Evolutionary conservation across 1,284 basidiomycete genomes (phyloP).

Genomic region (Microbotryum scabiosae): DNA sequence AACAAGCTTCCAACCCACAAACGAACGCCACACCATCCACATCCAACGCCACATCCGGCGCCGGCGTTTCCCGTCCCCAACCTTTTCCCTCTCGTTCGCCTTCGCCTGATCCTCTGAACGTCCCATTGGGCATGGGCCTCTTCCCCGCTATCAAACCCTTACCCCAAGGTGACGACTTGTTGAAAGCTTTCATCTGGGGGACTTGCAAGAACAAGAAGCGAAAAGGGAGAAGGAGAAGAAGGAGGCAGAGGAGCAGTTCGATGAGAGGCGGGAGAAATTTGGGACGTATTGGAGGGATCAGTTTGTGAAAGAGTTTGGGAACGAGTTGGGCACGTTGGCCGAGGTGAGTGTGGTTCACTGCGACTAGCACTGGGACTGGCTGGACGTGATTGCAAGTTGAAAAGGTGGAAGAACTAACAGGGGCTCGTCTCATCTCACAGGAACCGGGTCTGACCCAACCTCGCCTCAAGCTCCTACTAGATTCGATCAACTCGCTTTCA

Average conservation of each 20-base stretch:
- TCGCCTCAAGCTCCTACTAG: slow-evolving; percentile 25
- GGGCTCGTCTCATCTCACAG: no score
- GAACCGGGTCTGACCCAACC: slow-evolving; percentile 27
- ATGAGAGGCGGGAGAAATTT: slow-evolving; percentile 14
- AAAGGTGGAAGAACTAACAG: no score
- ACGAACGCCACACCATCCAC: no score
- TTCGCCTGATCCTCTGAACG: slow-evolving; percentile 18
- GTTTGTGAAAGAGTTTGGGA: slow-evolving; percentile 28
- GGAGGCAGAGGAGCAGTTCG: not conserved
- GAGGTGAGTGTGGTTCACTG: no score
- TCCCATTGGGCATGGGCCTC: slow-evolving; percentile 16
- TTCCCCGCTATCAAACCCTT: slow-evolving; percentile 22
- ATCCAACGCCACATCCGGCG: no score
- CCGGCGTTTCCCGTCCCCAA: not conserved
- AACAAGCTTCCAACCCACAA: no score
- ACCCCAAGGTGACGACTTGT: slow-evolving; percentile 13
- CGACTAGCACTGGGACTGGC: no score
- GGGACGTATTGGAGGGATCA: slow-evolving; percentile 29
- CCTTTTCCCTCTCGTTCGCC: slow-evolving; percentile 27
- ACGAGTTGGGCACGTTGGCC: slow-evolving; percentile 23
- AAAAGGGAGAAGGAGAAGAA: not conserved
- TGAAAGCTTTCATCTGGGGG: not conserved
- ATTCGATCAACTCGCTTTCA: slow-evolving; percentile 28
- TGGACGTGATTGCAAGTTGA: no score
- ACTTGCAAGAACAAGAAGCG: not conserved